A percentile compares a stretch with the other conserved stretches of the same genome.
phyloP scores from a whole-genome alignment of 768 basidiomycete species.

The Agrocybe chaxingu region DNA sequence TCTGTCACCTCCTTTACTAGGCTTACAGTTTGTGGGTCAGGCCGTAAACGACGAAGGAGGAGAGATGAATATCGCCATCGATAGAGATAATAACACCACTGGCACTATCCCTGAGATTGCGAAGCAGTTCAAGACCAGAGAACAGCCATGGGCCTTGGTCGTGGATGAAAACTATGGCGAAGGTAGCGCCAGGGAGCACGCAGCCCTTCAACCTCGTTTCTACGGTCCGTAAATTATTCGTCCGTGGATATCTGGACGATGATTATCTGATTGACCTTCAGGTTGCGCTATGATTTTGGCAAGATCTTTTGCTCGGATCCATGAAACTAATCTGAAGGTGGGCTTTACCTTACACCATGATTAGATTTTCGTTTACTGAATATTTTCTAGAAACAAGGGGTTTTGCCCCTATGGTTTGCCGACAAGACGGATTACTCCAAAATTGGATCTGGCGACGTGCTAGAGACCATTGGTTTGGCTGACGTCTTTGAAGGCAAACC shows the following conservation, averaged over 20 bases:
- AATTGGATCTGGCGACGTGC: conserved; percentile 77
- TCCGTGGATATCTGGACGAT: background rate
- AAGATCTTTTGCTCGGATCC: conserved; percentile 94
- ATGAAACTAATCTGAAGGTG: conserved; percentile 96
- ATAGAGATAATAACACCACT: conserved; percentile 55
- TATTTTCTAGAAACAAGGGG: conserved; percentile 83
- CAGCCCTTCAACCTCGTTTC: conserved; percentile 94
- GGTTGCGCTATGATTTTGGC: conserved; percentile 88
- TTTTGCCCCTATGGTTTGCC: conserved; percentile 92
- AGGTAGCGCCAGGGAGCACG: conserved; percentile 96
- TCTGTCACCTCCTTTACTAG: background rate
- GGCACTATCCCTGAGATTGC: conserved; percentile 92
- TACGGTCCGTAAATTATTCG: conserved; percentile 52
- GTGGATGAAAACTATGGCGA: conserved; percentile 99
- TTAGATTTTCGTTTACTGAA: background rate
- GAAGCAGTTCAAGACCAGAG: conserved; percentile 79
- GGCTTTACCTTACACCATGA: background rate
- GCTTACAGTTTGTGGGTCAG: conserved; percentile 27
- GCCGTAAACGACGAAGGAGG: conserved; percentile 95
- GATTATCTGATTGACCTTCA: conserved; percentile 18
- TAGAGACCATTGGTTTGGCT: conserved; percentile 83
- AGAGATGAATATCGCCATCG: conserved; percentile 88
- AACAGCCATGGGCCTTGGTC: conserved; percentile 88
- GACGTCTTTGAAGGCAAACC: conserved; percentile 54
- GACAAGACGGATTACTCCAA: conserved; percentile 82